Base-by-base conservation (phyloP, 768 basidiomycete genomes). In the Mycena galopus region DNA sequence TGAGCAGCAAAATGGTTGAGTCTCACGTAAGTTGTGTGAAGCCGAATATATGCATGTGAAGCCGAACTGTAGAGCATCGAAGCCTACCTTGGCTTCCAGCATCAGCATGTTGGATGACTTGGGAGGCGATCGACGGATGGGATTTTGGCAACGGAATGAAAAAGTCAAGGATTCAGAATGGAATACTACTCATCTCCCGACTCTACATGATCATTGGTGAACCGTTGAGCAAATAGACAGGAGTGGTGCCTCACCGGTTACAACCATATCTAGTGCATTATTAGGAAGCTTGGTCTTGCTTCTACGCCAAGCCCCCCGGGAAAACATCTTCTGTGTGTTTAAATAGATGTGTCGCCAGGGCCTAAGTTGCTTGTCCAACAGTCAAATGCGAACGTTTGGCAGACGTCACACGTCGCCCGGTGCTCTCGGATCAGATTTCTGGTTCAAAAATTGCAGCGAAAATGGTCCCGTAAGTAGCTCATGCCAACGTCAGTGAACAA, bases 11-110 rank as follows among this genome's bases (percentile, higher is more conserved):
- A 51, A 51, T 51, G 50, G 50, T 25, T 14, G 50, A 51, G 50
- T 51, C 50, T 23, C 50, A 51, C 50, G 50, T 51, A 51, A 51
- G 50, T 51, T 51, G 50, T 51, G 50, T 51, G 50, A 51, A 51
- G 50, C 50, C 42, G 42, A 44, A 44, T 17, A 44, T 44, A 44
- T 44, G 14, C 19, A 44, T 44, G 42, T 12, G 42, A 44, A 44
- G 17, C 42, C 42, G 42, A 21, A 44, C 42, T 44, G 42, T 44
- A 44, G 42, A 44, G 9, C 42, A 44, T 44, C 42, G 35, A 44
- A 44, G 19, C 42, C 42, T 14, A 44, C 9, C 42, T 12, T 4
- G 14, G 42, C 42, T 44, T 44, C 42, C 2, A 44, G 42, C 42
- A 44, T 17, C 42, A 1, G 35, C 11, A 37, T 37, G n/a, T 14